phyloP scores from a whole-genome alignment of 1,284 basidiomycete genomes.

The Sparassis latifolia region DNA sequence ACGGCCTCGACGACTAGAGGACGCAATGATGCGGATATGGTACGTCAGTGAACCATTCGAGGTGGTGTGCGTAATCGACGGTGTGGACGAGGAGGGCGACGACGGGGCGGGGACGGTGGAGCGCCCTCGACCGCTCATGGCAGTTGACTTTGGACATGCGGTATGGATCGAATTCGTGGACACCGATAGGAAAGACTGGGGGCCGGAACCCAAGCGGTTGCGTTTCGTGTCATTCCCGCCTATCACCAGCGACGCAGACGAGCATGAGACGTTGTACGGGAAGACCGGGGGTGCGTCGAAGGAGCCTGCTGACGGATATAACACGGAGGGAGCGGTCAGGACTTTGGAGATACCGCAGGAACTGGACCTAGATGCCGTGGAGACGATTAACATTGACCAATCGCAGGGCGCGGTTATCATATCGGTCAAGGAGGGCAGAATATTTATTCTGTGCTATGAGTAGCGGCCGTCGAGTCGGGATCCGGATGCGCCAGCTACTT shows the following conservation, averaged over 20 bases:
- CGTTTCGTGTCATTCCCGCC: constrained; percentile 67
- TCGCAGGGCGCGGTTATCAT: constrained; percentile 68
- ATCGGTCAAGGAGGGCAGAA: constrained; percentile 58
- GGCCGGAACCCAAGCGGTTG: constrained; percentile 39
- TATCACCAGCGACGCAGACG: constrained; percentile 23
- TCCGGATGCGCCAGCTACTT: no score
- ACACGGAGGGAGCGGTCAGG: constrained; percentile 43
- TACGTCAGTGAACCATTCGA: constrained; percentile 66
- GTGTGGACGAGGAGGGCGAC: constrained; percentile 29
- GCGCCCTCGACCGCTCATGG: constrained; percentile 58
- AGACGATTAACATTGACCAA: constrained; percentile 74
- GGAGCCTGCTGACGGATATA: constrained; percentile 29
- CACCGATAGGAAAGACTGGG: constrained; percentile 19
- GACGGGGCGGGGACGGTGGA: constrained; percentile 32
- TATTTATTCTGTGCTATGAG: constrained; percentile 68
- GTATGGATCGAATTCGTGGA: constrained; percentile 63
- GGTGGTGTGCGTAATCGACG: constrained; percentile 58
- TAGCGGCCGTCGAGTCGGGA: constrained; percentile 16
- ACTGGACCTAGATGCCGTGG: constrained; percentile 54
- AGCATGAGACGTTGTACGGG: not conserved
- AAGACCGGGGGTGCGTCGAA: constrained; percentile 9
- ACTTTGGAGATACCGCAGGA: constrained; percentile 60
- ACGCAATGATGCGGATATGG: constrained; percentile 53
- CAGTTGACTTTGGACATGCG: constrained; percentile 74
- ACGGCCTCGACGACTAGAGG: no score